phyloP scores from a whole-genome alignment of 345 rosid genomes.

The Citrus hindsii region DNA sequence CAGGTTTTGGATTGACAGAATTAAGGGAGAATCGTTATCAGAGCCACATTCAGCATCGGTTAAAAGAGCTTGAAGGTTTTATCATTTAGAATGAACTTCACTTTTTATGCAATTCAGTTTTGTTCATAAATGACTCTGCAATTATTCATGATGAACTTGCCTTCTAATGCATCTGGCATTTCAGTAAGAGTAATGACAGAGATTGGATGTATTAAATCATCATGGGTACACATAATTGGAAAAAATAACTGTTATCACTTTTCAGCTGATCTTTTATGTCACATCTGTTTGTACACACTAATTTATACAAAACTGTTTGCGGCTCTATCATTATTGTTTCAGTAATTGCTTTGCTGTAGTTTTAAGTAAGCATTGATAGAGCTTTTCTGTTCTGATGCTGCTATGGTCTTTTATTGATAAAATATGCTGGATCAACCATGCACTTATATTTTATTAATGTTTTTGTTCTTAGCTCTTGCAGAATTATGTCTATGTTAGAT shows the following conservation, averaged over 20 bases:
- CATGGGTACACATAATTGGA: too few relatives aligned
- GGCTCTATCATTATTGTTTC: neutral
- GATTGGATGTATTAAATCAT: too few relatives aligned
- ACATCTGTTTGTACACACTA: too few relatives aligned
- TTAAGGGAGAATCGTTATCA: conserved; percentile 48
- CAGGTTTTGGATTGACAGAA: conserved; percentile 54
- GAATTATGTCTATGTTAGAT: neutral
- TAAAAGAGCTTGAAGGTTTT: conserved; percentile 85
- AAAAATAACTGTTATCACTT: too few relatives aligned
- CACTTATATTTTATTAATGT: neutral
- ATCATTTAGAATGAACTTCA: conserved; percentile 9
- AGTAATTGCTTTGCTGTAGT: neutral
- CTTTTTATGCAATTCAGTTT: conserved; percentile 1
- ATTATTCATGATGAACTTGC: neutral
- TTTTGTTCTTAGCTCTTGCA: neutral
- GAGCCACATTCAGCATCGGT: conserved; percentile 62
- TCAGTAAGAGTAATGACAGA: neutral
- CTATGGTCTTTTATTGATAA: neutral
- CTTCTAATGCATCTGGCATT: neutral
- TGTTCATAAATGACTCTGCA: neutral
- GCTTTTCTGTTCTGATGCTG: neutral
- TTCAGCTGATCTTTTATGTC: too few relatives aligned
- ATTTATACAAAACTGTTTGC: too few relatives aligned
- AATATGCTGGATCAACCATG: neutral
- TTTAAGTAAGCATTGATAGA: neutral